Conservation (phyloP, 2,329 filamentous ascomycete genomes). For the Tolypocladium sp. region DNA sequence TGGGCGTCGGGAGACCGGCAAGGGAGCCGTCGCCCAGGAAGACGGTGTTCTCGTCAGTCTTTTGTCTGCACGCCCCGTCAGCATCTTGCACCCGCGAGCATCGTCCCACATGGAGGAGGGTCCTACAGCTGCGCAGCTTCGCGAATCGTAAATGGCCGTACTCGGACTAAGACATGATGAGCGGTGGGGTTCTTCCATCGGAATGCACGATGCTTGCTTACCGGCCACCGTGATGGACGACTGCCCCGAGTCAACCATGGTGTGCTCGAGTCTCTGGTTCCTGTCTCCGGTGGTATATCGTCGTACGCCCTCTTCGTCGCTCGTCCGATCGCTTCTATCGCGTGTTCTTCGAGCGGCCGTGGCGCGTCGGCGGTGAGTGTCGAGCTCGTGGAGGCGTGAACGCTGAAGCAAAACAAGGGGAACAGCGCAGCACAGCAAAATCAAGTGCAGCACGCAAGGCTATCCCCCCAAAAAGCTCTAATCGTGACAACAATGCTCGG, state of each 20-base stretch:
- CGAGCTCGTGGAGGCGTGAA: background rate
- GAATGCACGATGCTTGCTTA: conserved; percentile 16
- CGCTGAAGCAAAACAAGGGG: background rate
- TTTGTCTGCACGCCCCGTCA: conserved; percentile 33
- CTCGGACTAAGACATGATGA: conserved; percentile 45
- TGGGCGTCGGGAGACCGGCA: conserved; percentile 76
- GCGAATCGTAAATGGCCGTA: conserved; percentile 70
- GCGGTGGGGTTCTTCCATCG: conserved; percentile 3
- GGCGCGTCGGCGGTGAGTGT: background rate
- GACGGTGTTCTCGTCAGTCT: conserved; percentile 72
- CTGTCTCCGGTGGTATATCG: background rate
- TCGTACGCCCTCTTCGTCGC: background rate
- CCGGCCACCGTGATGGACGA: conserved; percentile 53
- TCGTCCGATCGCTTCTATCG: background rate
- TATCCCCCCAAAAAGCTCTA: conserved; percentile 1
- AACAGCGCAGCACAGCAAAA: background rate
- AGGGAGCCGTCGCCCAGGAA: conserved; percentile 97
- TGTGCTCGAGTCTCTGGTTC: background rate
- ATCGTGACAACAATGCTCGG: conserved; percentile 13
- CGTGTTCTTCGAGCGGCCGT: background rate
- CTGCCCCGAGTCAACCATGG: conserved; percentile 19
- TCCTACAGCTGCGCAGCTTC: conserved; percentile 83
- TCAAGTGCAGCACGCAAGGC: background rate
- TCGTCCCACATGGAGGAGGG: background rate
- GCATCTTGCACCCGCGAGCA: background rate